Evolutionary conservation across 345 rosid species (phyloP), one percentile per base, ranked within the genome.

Genomic region (Rhizophora apiculata): DNA sequence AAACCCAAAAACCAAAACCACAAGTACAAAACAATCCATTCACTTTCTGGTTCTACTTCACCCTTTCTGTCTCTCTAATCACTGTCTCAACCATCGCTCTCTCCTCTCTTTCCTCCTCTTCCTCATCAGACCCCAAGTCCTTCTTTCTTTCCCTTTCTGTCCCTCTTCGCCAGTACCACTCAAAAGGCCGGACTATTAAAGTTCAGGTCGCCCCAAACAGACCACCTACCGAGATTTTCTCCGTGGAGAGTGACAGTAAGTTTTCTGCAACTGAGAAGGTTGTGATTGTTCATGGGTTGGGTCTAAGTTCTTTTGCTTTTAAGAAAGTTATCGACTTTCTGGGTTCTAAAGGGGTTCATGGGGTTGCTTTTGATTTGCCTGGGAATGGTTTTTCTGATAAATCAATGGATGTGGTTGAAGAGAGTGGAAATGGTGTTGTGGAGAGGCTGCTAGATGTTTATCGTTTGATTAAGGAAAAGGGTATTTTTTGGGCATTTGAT

Each of bases 371-470:
- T 67, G 98, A 91, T 84, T 83, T 94, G 68, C 98, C 98, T 18
- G 98, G 98, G 54, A 84, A 79, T 79, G 98, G 98, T 55, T 91
- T 94, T 73, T 94, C 98, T 20, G 98, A 94, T 69, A 89, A 89
- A 66, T 80, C 88, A 15, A 65, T 72, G 58, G 74, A 83, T 36
- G 95, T 82, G 64, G 36, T 78, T 52, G 96, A 83, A 70, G 90
- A 83, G 86, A 81, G 74, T 74, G 84, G 67, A 29, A 64, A 69
- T 71, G 96, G 96, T 48, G 51, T 60, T 70, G 49, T 87, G 0
- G 89, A 75, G 77, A 87, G 86, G 83, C 79, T 94, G 66, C 68
- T 74, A 65, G 91, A 88, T 72, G 95, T 78, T 64, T 89, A 84
- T 80, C 74, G 69, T 56, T 85, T 91, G 74, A 94, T 91, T 69